These are phyloP conservation scores for Vanrija pseudolonga DNA, from an alignment of 1,284 basidiomycete species.

Conservation along the genomic window DNA sequence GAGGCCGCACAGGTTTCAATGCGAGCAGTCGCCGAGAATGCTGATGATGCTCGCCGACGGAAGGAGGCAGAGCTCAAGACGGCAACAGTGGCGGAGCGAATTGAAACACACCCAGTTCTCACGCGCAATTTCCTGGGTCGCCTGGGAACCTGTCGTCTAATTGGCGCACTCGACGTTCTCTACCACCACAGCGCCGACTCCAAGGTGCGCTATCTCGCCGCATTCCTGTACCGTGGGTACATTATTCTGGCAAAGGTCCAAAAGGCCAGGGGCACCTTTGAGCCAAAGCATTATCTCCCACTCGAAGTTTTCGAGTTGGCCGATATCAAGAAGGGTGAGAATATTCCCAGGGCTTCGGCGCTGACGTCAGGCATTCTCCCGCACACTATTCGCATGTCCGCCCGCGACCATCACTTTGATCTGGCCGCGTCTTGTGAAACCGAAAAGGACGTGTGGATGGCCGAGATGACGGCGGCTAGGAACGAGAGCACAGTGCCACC, in stretches of 20 bases:
- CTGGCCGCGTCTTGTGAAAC: slow-evolving; percentile 69
- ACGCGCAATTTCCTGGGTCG: slow-evolving; percentile 59
- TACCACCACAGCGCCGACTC: slow-evolving; percentile 56
- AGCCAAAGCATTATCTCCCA: slow-evolving; percentile 80
- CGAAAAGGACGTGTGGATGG: slow-evolving; percentile 81
- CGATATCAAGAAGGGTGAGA: slow-evolving; percentile 65
- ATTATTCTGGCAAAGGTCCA: slow-evolving; percentile 79
- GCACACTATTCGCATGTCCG: slow-evolving; percentile 70
- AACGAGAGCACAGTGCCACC: slow-evolving; percentile 41
- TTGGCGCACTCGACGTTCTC: slow-evolving; percentile 78
- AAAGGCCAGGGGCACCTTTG: slow-evolving; percentile 59
- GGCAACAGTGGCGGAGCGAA: slow-evolving; percentile 64
- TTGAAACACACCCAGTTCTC: slow-evolving; percentile 50
- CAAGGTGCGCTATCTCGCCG: slow-evolving; percentile 79
- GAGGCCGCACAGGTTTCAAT: slow-evolving; percentile 49
- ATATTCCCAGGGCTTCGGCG: neutral
- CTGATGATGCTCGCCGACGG: slow-evolving; percentile 55
- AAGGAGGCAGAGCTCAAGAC: slow-evolving; percentile 66
- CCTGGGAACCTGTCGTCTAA: slow-evolving; percentile 68
- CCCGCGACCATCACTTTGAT: slow-evolving; percentile 68
- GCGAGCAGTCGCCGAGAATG: slow-evolving; percentile 59
- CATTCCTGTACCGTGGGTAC: slow-evolving; percentile 82
- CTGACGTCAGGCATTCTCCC: slow-evolving; percentile 62
- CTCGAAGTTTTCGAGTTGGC: slow-evolving; percentile 65
- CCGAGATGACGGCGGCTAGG: slow-evolving; percentile 55